Conservation (phyloP, 257 asterid species). For the Solanum infundibuliforme region DNA sequence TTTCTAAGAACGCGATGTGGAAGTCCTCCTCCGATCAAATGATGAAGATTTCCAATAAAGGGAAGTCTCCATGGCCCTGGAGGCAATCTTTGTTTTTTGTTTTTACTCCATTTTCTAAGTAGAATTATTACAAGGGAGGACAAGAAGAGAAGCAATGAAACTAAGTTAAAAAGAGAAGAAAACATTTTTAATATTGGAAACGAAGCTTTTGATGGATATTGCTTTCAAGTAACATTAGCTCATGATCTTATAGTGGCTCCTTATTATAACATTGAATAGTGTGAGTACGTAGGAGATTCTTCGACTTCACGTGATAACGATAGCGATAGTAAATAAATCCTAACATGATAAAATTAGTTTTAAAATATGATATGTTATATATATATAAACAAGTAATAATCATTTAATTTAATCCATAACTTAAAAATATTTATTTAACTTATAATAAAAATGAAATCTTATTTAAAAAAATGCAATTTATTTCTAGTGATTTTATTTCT, state of each 20-base stretch:
- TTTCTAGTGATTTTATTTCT: too few species aligned
- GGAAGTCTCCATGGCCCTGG: not conserved
- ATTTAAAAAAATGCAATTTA: too few species aligned
- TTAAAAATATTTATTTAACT: too few species aligned
- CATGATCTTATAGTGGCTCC: not conserved
- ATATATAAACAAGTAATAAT: too few species aligned
- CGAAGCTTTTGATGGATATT: not conserved
- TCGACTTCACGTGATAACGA: too few species aligned
- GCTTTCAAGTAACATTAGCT: not conserved
- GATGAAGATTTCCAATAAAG: not conserved
- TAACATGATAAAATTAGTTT: too few species aligned
- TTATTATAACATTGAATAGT: too few species aligned
- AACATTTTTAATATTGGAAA: not conserved
- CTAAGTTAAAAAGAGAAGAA: not conserved
- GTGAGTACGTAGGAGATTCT: too few species aligned
- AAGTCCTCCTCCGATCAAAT: not conserved
- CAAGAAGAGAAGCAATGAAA: not conserved
- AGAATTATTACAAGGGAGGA: not conserved
- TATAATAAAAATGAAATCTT: too few species aligned
- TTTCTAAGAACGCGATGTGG: not conserved
- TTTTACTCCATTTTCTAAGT: not conserved
- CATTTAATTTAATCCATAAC: too few species aligned
- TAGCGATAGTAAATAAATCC: too few species aligned
- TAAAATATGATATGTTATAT: too few species aligned
- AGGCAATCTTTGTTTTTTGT: not conserved